Base-by-base conservation (phyloP, 208 protist genomes). In the Leishmania tropica region DNA sequence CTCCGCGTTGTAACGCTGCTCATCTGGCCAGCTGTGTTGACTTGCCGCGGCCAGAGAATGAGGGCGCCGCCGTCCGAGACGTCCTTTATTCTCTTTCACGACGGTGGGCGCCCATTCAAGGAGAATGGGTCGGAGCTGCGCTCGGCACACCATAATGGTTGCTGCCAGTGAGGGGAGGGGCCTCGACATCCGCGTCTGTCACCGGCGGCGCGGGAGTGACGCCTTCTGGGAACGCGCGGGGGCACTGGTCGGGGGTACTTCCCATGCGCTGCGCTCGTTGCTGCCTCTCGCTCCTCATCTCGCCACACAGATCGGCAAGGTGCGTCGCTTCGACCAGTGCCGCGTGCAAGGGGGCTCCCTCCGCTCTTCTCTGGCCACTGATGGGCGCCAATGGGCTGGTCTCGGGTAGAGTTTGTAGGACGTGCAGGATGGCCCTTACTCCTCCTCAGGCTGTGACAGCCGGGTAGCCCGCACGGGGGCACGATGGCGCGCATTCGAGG, bases 381-480 rank as follows among this genome's bases (percentile, higher is more conserved):
- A 72, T 76, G 17, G 58, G 54, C 51, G 45, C 6, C 7, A 40
- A 42, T 10, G 48, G 10, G 40, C 53, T 72, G 11, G 40, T 77
- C 40, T 51, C 54, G 17, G 64, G 75, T 0, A 78, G 4, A 0
- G 65, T 24, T 51, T 81, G 53, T 10, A 80, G 64, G 3, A 86
- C 35, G 70, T 76, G 58, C 19, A 76, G 15, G 47, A 80, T 81
- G 7, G 79, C 84, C 13, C 79, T 62, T 68, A 71, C 74, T 10
- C 48, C 48, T 15, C 76, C 79, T 83, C 17, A 84, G 60, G 68
- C 84, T 87, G 84, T 87, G 84, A 8, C n/a, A n/a, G n/a, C n/a
- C n/a, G n/a, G n/a, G n/a, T n/a, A n/a, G n/a, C 11, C 68, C 42
- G 79, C 73, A 84, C 21, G 75, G 65, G 8, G 21, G 72, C 17